phyloP scores from a whole-genome alignment of 2,329 filamentous ascomycete genomes.

The Aureobasidium sp. region DNA sequence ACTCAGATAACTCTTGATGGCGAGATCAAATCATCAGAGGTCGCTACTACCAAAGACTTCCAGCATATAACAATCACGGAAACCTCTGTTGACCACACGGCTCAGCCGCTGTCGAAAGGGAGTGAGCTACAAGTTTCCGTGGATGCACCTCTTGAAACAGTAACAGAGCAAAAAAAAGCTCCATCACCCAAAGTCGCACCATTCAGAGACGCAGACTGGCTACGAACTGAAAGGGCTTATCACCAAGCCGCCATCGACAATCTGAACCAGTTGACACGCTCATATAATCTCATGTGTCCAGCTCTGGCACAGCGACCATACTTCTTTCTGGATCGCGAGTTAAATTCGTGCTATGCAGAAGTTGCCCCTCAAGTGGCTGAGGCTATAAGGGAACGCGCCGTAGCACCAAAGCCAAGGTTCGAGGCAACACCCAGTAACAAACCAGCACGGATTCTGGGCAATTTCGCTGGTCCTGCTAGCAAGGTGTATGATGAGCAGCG shows the following conservation, averaged over 20 bases:
- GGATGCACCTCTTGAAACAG: constrained; percentile 7
- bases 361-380: constrained; percentile 69
- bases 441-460: constrained; percentile 53
- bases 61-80: constrained; percentile 4
- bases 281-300: constrained; percentile 93
- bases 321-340: constrained; percentile 73
- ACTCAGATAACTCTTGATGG: constrained; percentile 42
- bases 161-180: background rate
- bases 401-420: constrained; percentile 35
- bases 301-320: constrained; percentile 91
- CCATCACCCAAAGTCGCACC: constrained; percentile 30
- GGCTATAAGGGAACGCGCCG: constrained; percentile 64
- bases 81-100: background rate
- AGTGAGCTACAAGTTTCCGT: constrained; percentile 19
- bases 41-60: constrained; percentile 16
- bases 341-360: constrained; percentile 74
- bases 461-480: constrained; percentile 49
- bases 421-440: constrained; percentile 38
- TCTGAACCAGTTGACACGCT: constrained; percentile 72
- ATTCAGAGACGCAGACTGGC: constrained; percentile 74
- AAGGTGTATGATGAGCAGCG: constrained; percentile 67
- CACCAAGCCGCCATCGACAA: constrained; percentile 67
- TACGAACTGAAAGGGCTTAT: constrained; percentile 65
- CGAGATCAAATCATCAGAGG: constrained; percentile 31
- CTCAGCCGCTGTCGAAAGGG: constrained; percentile 18